phyloP scores from a whole-genome alignment of 139 green algal genomes.

The Volvox africanus region DNA sequence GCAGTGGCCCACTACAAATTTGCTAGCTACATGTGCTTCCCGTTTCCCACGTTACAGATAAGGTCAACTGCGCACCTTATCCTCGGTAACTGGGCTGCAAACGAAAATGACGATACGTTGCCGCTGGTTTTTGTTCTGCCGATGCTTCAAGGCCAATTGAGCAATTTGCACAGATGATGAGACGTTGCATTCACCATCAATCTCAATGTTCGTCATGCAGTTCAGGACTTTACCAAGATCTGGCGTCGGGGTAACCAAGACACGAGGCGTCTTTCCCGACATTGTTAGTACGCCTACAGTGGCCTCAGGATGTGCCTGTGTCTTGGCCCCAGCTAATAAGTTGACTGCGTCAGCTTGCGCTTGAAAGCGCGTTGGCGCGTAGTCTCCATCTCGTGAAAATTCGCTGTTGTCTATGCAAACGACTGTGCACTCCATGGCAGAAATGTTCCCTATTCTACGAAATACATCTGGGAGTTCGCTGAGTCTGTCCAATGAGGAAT shows the following conservation, averaged over 20 bases:
- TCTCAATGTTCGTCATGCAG: conserved; percentile 86
- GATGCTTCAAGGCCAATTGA: conserved; percentile 98
- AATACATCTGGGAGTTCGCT: neutral
- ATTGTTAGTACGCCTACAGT: conserved; percentile 98
- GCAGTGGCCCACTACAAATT: too few species aligned
- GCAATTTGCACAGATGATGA: conserved; percentile 93
- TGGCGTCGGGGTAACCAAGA: conserved; percentile 97
- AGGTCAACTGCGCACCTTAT: conserved; percentile 70
- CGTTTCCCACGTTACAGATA: too few species aligned
- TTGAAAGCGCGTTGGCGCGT: conserved; percentile 92
- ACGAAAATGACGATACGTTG: conserved; percentile 98
- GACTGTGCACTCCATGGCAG: conserved; percentile 89
- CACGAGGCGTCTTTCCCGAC: conserved; percentile 91
- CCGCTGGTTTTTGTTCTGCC: conserved; percentile 99
- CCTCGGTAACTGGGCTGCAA: conserved; percentile 91
- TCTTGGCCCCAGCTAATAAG: conserved; percentile 97
- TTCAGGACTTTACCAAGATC: conserved; percentile 97
- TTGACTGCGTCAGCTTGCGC: conserved; percentile 98
- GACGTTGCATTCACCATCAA: conserved; percentile 91
- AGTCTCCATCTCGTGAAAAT: conserved; percentile 96
- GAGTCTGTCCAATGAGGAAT: too few species aligned
- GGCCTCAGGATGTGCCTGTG: conserved; percentile 96
- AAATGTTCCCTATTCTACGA: neutral
- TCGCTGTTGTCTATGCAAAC: conserved; percentile 98
- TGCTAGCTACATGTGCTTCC: too few species aligned